phyloP scores from a whole-genome alignment of 2,329 filamentous ascomycete species.

The Cladosporium sp. region DNA sequence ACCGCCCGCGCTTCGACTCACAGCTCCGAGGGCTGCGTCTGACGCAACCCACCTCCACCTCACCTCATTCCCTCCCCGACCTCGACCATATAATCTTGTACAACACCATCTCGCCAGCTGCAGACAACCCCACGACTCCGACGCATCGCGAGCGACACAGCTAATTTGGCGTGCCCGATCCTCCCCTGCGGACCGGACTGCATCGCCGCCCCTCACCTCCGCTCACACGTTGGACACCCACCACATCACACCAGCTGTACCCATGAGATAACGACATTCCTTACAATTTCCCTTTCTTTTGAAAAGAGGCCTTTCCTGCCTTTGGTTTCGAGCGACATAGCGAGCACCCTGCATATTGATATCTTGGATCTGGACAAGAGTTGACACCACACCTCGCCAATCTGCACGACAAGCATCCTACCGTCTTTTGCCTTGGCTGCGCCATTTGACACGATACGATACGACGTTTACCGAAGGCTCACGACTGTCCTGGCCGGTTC shows the following conservation, averaged over 20 bases:
- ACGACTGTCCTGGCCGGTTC: constrained; percentile 6
- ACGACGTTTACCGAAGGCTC: constrained; percentile 4
- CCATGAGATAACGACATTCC: constrained; percentile 38
- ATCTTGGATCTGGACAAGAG: constrained; percentile 8
- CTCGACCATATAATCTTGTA: constrained; percentile 8
- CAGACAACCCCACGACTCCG: constrained; percentile 1
- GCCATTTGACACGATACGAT: constrained; percentile 7
- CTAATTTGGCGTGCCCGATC: constrained; percentile 1
- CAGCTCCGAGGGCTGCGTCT: not conserved
- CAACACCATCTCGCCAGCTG: constrained; percentile 2
- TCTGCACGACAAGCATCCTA: not conserved
- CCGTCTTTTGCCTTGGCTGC: not conserved
- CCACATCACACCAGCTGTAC: constrained; percentile 16
- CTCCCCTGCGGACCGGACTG: constrained; percentile 4
- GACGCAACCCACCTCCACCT: constrained; percentile 5
- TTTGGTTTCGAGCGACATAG: constrained; percentile 16
- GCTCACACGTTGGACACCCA: constrained; percentile 15
- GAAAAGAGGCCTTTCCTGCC: constrained; percentile 13
- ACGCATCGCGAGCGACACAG: not conserved
- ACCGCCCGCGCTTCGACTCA: constrained; percentile 5
- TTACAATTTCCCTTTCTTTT: constrained; percentile 39
- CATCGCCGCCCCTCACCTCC: not conserved
- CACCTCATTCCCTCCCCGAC: constrained; percentile 5
- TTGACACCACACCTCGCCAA: constrained; percentile 1
- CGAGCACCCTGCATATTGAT: constrained; percentile 15